phyloP scores from a whole-genome alignment of 164 flowering plant species.

The Nelumbo lutea region DNA sequence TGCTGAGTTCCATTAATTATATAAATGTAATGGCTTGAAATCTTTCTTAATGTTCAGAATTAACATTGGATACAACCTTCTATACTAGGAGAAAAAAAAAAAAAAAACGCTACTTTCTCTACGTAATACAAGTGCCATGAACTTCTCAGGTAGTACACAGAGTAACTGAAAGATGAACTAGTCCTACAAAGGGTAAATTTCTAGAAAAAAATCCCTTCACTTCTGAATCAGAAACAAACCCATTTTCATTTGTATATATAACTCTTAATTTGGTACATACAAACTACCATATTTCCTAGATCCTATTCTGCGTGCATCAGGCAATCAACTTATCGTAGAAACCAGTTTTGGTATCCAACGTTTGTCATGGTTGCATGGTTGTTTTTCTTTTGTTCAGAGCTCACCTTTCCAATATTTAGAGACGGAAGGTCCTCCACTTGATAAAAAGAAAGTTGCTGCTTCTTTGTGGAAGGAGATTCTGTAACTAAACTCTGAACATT shows the following conservation, averaged over 20 bases:
- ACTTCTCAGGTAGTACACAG: no score
- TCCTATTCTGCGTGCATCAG: not conserved
- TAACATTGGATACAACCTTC: not conserved
- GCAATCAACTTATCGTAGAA: not conserved
- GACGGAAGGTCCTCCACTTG: not conserved
- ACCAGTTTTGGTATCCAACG: not conserved
- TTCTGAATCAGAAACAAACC: not conserved
- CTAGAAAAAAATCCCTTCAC: not conserved
- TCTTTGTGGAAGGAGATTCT: no score
- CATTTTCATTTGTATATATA: not conserved
- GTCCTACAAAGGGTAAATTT: not conserved
- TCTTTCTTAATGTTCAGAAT: not conserved
- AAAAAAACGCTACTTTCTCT: no score
- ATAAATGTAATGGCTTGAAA: no score
- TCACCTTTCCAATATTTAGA: not conserved
- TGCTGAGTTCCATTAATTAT: no score
- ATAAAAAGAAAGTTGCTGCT: no score
- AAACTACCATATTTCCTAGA: not conserved
- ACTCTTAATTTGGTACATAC: not conserved
- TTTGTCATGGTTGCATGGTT: not conserved
- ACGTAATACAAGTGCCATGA: no score
- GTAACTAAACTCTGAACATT: not conserved
- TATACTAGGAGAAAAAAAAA: no score
- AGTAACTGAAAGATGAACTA: not conserved
- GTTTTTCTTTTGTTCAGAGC: not conserved